These are phyloP conservation scores for Digitaria exilis DNA, from an alignment of 202 grass and related monocot species.

Conservation along the genomic window DNA sequence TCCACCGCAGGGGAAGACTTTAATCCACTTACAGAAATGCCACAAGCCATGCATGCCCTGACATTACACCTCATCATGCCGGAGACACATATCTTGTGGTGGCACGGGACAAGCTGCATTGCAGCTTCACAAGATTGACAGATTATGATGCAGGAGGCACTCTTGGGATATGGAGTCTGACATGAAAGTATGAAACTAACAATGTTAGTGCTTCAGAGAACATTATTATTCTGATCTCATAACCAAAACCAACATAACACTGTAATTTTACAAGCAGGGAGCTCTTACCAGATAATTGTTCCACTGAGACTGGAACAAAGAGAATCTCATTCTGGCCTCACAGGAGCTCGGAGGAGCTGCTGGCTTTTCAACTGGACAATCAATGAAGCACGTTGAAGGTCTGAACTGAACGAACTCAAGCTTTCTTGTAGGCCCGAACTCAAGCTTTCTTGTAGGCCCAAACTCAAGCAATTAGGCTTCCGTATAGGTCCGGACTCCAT, in stretches of 20 bases:
- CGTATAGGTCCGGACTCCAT: background rate
- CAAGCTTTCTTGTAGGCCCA: too few species aligned
- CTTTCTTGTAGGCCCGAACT: conserved; percentile 28
- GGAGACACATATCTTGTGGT: conserved; percentile 59
- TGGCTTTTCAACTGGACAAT: conserved; percentile 41
- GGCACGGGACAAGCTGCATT: conserved; percentile 58
- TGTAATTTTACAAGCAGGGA: conserved; percentile 7
- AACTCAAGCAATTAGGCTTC: conserved; percentile 40
- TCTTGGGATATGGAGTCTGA: conserved; percentile 47
- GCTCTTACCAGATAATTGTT: conserved; percentile 57
- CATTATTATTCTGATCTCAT: conserved; percentile 14
- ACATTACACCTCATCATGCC: conserved; percentile 60
- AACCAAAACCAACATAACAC: background rate
- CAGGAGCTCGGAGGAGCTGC: conserved; percentile 38
- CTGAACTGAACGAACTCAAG: conserved; percentile 40
- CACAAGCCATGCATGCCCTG: conserved; percentile 58
- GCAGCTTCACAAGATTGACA: conserved; percentile 51
- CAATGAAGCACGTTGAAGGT: conserved; percentile 40
- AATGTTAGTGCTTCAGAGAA: conserved; percentile 18
- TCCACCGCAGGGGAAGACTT: conserved; percentile 50
- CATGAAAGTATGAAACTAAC: conserved; percentile 20
- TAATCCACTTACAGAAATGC: conserved; percentile 49
- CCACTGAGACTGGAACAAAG: conserved; percentile 68
- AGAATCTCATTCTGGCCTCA: conserved; percentile 43
- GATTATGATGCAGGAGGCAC: conserved; percentile 55